Evolutionary conservation across 768 basidiomycete genomes (phyloP).

Genomic region (Agaricus subrufescens): DNA sequence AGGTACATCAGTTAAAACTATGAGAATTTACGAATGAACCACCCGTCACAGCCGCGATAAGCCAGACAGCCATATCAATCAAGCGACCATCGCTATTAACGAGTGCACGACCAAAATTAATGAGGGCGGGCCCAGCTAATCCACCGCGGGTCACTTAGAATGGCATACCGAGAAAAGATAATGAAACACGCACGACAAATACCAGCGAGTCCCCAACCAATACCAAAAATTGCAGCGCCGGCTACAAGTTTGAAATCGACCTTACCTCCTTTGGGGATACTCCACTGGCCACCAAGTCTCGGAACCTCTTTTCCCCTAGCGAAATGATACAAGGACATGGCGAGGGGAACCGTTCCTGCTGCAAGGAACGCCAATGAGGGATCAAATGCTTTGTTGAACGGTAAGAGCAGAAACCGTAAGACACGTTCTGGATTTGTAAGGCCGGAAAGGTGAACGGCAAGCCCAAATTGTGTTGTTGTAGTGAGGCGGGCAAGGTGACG

Average conservation of each 20-base stretch:
- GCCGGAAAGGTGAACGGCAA: conserved; percentile 50
- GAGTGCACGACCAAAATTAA: conserved; percentile 53
- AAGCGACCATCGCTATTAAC: conserved; percentile 28
- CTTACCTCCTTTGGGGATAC: conserved; percentile 31
- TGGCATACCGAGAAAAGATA: not conserved
- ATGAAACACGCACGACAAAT: conserved; percentile 48
- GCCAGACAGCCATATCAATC: conserved; percentile 32
- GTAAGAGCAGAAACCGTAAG: conserved; percentile 47
- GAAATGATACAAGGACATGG: conserved; percentile 38
- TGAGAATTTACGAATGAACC: conserved; percentile 26
- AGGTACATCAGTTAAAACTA: no score
- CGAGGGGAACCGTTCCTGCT: conserved; percentile 43
- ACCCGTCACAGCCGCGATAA: conserved; percentile 33
- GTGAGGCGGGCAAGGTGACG: conserved; percentile 36
- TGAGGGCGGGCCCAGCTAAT: conserved; percentile 57
- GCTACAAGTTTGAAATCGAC: conserved; percentile 42
- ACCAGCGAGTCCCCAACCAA: conserved; percentile 59
- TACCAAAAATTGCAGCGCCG: conserved; percentile 54
- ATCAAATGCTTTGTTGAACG: conserved; percentile 46
- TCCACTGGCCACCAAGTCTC: conserved; percentile 39
- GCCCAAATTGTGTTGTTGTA: conserved; percentile 46
- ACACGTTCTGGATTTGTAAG: conserved; percentile 46
- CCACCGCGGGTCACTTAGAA: not conserved
- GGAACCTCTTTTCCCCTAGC: conserved; percentile 34
- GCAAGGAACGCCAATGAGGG: conserved; percentile 53